Conservation (phyloP, 768 basidiomycete species). For the Suillus cothurnatus region DNA sequence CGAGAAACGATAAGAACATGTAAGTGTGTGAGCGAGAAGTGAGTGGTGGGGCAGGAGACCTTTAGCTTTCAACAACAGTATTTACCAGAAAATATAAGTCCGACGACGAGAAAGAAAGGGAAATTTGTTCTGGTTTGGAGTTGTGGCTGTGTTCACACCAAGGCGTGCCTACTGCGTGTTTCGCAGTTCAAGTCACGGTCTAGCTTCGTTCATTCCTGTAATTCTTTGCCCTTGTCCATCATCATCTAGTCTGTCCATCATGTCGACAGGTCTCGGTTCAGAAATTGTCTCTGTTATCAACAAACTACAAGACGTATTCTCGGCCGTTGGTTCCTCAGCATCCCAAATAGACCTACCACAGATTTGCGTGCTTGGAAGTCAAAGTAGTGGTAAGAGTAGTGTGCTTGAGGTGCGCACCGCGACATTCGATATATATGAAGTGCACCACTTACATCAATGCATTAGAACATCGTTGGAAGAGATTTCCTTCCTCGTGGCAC, state of each 20-base stretch:
- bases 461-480: constrained; percentile 93
- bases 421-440: constrained; percentile 11
- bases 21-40: background rate
- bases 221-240: background rate
- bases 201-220: constrained; percentile 17
- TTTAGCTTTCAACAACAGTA: background rate
- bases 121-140: constrained; percentile 12
- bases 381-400: constrained; percentile 93
- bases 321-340: constrained; percentile 76
- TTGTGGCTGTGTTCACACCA: constrained; percentile 29
- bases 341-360: constrained; percentile 87
- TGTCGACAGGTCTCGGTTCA: constrained; percentile 68
- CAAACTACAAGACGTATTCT: constrained; percentile 91
- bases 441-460: constrained; percentile 2
- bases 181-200: constrained; percentile 8
- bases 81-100: background rate
- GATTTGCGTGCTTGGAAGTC: constrained; percentile 89
- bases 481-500: constrained; percentile 99
- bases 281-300: constrained; percentile 84
- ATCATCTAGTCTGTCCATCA: constrained; percentile 22
- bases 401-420: constrained; percentile 72
- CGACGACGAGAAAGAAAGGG: background rate
- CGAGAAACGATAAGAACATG: background rate
- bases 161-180: constrained; percentile 23
- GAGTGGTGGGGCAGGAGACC: background rate